Base-by-base conservation (phyloP, 2,329 filamentous ascomycete species). In the Fusarium zealandicum region DNA sequence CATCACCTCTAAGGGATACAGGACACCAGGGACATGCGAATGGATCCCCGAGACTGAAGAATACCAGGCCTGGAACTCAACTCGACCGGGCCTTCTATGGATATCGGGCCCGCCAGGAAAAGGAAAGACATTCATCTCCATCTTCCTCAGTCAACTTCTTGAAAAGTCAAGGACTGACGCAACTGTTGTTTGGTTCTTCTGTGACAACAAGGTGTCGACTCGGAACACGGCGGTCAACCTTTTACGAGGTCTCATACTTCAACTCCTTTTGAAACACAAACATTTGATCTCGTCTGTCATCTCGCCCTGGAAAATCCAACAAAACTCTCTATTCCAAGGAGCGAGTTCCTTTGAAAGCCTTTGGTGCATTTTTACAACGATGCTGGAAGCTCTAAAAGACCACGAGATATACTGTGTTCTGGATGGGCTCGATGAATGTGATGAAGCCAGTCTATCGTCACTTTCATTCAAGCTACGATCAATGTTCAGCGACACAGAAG, bases 51-150 rank as follows among this genome's bases (percentile, higher is more conserved):
- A 25, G 1, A 59, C 38, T 0, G 17, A 52, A 13, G 22, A 51
- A 20, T 52, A 47, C 10, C 30, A 6, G 1, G 12, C 27, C 1
- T 56, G 55, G 57, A 38, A 27, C 5, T 10, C 27, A 3, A 13
- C 6, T 11, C 10, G 2, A 1, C 14, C 28, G 6, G 37, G 35
- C 2, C 28, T 60, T 1, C 20, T 60, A 0, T 61, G 55, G 55
- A 56, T 59, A 5, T 57, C 37, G 0, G 56, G 43, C 0, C 5
- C 41, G 1, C 53, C 56, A 8, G 57, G 57, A 0, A 56, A 59
- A 20, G 57, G 55, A 0, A 59, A 61, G 20, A 53, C 55, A 0
- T 25, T 46, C 8, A 41, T 61, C 1, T 58, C 55, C 2, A 50
- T 55, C 8, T 60, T 55, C 10, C 28, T 58, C 1, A 45, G 41